Conservation (phyloP, 1,284 basidiomycete species). For the Trichosporon coremiiforme region DNA sequence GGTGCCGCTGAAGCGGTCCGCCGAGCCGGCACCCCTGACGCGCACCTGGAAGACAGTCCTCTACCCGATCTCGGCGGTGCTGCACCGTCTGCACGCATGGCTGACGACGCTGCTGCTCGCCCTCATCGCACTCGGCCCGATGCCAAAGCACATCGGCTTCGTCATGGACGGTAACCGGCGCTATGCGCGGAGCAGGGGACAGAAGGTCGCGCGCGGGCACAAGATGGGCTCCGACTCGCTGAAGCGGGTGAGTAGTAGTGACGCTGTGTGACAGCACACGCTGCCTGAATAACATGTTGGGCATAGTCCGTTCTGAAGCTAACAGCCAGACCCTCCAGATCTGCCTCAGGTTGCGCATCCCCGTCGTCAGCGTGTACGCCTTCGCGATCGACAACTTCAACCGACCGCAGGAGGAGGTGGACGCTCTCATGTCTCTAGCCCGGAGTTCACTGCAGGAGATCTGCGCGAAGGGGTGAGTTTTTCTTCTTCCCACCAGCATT, state of each 20-base stretch:
- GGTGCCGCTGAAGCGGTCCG: neutral
- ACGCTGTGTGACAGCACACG: neutral
- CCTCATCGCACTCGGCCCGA: constrained; percentile 75
- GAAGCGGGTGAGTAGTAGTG: constrained; percentile 64
- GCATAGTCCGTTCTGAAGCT: constrained; percentile 11
- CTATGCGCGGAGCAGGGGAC: constrained; percentile 74
- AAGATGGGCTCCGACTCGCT: constrained; percentile 80
- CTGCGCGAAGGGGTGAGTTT: constrained; percentile 73
- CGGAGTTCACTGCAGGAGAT: constrained; percentile 81
- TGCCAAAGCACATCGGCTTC: constrained; percentile 90
- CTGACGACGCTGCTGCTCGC: constrained; percentile 61
- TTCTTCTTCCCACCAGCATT: too few relatives aligned
- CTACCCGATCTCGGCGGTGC: constrained; percentile 33
- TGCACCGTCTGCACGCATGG: constrained; percentile 45
- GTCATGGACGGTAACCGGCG: constrained; percentile 98
- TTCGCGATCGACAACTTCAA: constrained; percentile 99
- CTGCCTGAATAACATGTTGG: too few relatives aligned
- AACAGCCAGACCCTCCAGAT: constrained; percentile 71
- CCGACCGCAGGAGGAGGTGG: constrained; percentile 81
- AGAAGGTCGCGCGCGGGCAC: constrained; percentile 75
- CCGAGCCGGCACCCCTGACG: neutral
- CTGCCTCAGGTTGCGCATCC: constrained; percentile 73
- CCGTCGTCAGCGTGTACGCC: constrained; percentile 87
- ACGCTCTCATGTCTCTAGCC: constrained; percentile 81
- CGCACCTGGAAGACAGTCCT: constrained; percentile 22